A percentile compares a stretch with the other conserved stretches of the same genome.
phyloP scores from a whole-genome alignment of 306 rosid species.

The Medicago ruthenica region DNA sequence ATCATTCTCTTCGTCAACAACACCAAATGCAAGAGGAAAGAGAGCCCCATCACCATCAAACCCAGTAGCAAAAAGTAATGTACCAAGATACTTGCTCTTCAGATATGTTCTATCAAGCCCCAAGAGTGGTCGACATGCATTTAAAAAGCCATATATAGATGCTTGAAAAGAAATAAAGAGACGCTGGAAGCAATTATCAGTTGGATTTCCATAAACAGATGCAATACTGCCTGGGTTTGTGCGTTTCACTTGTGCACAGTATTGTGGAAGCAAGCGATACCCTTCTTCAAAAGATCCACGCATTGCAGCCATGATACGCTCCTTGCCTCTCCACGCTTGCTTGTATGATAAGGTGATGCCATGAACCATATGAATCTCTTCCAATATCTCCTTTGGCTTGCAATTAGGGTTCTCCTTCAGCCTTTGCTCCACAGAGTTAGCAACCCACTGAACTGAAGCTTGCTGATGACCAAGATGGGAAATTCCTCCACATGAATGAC shows the following conservation, averaged over 20 bases:
- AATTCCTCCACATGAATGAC: constrained; percentile 84
- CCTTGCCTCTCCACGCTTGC: constrained; percentile 97
- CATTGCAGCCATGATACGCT: constrained; percentile 93
- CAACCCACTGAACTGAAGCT: constrained; percentile 96
- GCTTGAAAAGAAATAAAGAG: constrained; percentile 88
- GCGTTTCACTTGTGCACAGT: constrained; percentile 81
- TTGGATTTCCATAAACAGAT: constrained; percentile 69
- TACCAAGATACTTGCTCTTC: constrained; percentile 84
- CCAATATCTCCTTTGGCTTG: constrained; percentile 91
- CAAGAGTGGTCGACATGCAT: constrained; percentile 84
- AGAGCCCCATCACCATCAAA: constrained; percentile 87
- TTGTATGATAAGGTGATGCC: constrained; percentile 88
- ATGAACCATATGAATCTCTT: constrained; percentile 87
- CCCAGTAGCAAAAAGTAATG: constrained; percentile 79
- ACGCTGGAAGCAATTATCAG: constrained; percentile 79
- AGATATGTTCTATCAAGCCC: constrained; percentile 82
- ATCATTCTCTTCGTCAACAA: constrained; percentile 86
- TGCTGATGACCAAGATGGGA: constrained; percentile 91
- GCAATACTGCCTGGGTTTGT: constrained; percentile 89
- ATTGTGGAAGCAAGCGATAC: constrained; percentile 83
- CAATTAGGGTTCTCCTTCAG: constrained; percentile 81
- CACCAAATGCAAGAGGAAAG: constrained; percentile 89
- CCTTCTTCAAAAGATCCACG: constrained; percentile 95
- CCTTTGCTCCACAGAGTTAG: constrained; percentile 80
- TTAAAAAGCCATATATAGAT: constrained; percentile 81